Percentiles rank a stretch among this genome's conserved stretches.
Conservation (phyloP, 805 yeast genomes). For the Blastobotrys robertii region DNA sequence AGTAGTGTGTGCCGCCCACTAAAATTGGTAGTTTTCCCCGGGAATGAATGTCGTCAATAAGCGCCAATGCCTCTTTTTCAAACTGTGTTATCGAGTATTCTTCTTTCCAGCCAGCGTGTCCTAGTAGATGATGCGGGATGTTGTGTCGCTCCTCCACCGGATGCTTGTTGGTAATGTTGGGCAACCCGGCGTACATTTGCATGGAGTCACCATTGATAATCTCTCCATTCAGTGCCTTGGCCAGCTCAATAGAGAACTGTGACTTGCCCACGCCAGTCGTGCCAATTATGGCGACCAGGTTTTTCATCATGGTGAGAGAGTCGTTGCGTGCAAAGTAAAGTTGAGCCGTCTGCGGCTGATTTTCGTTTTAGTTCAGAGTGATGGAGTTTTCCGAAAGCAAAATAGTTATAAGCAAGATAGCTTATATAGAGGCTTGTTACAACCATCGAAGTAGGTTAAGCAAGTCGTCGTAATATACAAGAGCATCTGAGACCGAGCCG, state of each 20-base stretch:
- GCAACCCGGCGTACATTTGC: constrained; percentile 77
- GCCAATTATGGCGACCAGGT: constrained; percentile 65
- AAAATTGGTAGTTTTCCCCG: constrained; percentile 73
- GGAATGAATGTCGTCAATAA: constrained; percentile 51
- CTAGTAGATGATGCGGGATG: constrained; percentile 76
- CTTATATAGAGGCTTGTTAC: too few relatives aligned
- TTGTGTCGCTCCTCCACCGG: constrained; percentile 70
- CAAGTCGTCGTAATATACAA: too few relatives aligned
- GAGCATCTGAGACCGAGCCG: too few relatives aligned
- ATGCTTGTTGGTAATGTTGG: constrained; percentile 84
- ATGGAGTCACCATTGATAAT: constrained; percentile 92
- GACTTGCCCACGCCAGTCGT: constrained; percentile 98
- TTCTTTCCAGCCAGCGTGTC: constrained; percentile 71
- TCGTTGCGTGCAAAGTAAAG: too few relatives aligned
- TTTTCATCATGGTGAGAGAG: constrained; percentile 20
- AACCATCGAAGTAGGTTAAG: too few relatives aligned
- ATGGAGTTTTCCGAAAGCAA: too few relatives aligned
- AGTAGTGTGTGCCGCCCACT: constrained; percentile 96
- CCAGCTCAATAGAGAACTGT: constrained; percentile 69
- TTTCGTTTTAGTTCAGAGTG: too few relatives aligned
- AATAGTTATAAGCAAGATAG: too few relatives aligned
- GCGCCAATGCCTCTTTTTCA: constrained; percentile 53
- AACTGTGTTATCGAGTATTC: constrained; percentile 78
- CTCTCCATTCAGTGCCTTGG: constrained; percentile 71
- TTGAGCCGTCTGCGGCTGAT: background rate